Conservation (phyloP, 2,329 filamentous ascomycete genomes). For the Claviceps citrina region DNA sequence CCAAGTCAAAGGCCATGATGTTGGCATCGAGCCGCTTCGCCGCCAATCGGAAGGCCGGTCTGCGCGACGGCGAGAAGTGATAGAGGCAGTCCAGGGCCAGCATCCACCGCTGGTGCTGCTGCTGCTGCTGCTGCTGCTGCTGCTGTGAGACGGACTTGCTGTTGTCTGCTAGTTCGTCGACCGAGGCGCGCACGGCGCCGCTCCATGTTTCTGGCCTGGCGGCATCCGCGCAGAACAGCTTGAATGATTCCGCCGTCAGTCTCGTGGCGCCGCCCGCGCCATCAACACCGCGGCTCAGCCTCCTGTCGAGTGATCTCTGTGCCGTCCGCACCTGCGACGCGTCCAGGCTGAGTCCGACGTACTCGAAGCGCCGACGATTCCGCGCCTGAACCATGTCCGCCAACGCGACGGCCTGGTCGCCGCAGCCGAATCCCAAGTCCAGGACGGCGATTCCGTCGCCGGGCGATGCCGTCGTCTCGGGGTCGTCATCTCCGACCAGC, state of each 20-base stretch:
- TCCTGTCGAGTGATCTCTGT: conserved; percentile 16
- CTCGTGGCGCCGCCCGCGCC: not conserved
- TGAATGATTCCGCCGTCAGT: conserved; percentile 9
- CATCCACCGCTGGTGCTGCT: too few species aligned
- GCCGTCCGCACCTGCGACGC: conserved; percentile 26
- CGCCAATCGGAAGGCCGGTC: conserved; percentile 28
- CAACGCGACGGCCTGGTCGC: conserved; percentile 38
- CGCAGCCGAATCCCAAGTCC: conserved; percentile 44
- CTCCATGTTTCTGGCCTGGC: conserved; percentile 30
- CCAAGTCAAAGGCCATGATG: conserved; percentile 40
- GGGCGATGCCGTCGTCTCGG: not conserved
- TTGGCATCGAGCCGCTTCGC: conserved; percentile 27
- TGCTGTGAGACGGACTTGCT: conserved; percentile 19
- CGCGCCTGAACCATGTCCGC: conserved; percentile 14
- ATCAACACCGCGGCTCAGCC: conserved; percentile 10
- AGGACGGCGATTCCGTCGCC: conserved; percentile 22
- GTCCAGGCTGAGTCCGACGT: conserved; percentile 39
- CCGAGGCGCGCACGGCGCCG: conserved; percentile 9
- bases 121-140: too few species aligned
- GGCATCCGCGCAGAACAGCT: conserved; percentile 34
- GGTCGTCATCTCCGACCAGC: conserved; percentile 8
- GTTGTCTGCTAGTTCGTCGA: conserved; percentile 14
- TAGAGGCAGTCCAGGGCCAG: conserved; percentile 41
- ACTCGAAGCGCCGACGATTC: conserved; percentile 21
- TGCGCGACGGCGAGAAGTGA: conserved; percentile 38